These are phyloP conservation scores for Veloboletus limbatus DNA, from an alignment of 1,284 basidiomycete species.

Conservation along the genomic window DNA sequence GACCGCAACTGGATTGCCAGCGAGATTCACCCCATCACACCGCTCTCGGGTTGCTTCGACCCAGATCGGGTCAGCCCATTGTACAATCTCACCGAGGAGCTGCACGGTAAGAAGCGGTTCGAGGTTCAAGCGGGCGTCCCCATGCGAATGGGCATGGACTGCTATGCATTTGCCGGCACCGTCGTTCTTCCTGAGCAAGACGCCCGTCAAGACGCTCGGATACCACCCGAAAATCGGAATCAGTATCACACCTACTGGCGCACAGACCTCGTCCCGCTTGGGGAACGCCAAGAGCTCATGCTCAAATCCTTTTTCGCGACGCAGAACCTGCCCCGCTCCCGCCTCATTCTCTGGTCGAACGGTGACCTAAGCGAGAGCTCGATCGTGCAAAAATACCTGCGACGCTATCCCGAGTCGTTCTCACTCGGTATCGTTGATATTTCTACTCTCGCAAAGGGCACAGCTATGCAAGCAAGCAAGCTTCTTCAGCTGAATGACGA, in stretches of 20 bases:
- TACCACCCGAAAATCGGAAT: conserved; percentile 45
- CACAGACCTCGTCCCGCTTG: conserved; percentile 75
- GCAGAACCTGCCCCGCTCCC: conserved; percentile 64
- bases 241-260: conserved; percentile 92
- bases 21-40: conserved; percentile 62
- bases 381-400: conserved; percentile 61
- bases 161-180: conserved; percentile 84
- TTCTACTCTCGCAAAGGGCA: conserved; percentile 64
- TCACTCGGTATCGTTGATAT: conserved; percentile 69
- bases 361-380: conserved; percentile 63
- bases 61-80: conserved; percentile 50
- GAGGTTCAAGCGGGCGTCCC: conserved; percentile 77
- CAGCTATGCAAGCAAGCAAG: conserved; percentile 64
- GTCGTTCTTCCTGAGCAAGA: conserved; percentile 40
- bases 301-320: conserved; percentile 90
- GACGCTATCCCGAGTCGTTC: conserved; percentile 67
- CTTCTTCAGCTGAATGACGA: conserved; percentile 62
- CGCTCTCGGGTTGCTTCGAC: conserved; percentile 75
- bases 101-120: conserved; percentile 59
- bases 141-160: conserved; percentile 77
- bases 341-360: conserved; percentile 86
- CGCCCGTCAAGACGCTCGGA: conserved; percentile 12
- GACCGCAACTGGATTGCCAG: conserved; percentile 68
- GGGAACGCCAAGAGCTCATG: conserved; percentile 80
- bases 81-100: conserved; percentile 68